Base-by-base conservation (phyloP, 805 yeast genomes). In the Kodamaea hsintzibuensis region DNA sequence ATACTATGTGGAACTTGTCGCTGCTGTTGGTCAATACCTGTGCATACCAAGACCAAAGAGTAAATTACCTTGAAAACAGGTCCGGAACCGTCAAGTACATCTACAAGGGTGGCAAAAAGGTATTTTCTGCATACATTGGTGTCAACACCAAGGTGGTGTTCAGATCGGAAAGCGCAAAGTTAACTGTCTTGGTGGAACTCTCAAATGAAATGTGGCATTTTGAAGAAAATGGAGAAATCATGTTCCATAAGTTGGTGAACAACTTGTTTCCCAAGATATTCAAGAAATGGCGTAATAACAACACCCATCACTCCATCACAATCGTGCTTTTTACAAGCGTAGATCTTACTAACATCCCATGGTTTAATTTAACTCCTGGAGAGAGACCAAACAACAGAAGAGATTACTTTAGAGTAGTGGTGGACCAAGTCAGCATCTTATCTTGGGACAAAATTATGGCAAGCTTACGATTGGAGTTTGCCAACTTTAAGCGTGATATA, bases 181-280 rank as follows among this genome's bases (percentile, higher is more conserved):
- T 93, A 53, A 82, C 90, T 13, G 88, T 92, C 49, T 76, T 95
- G 57, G 84, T 95, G 49, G 99, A 95, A 66, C 83, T 92, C 57
- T 89, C 98, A 0, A 81, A 88, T 40, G 99, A 95, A 64, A 95
- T 95, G 98, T 95, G 98, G 96, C 91, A 91, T 67, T 95, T 95
- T 69, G 98, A 95, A 69, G 97, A 92, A 64, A 88, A 88, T 59
- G 99, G 99, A 1, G 98, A 93, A 64, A 88, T 92, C 51, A 82
- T 91, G 82, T 93, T 93, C 67, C 93, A 92, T 67, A 90, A 91
- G 69, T 82, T 95, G 61, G 91, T 95, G 46, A 92, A 93, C 66
- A 88, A 96, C n/a, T 76, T 93, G 49, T 85, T 95, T 52, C 99
- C 99, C 0, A 87, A 86, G 55, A 86, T 93, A 38, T 91, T 95